Evolutionary conservation across 768 basidiomycete species (phyloP), one percentile per base, ranked within the genome.

Genomic region (Pleurotus tuoliensis): DNA sequence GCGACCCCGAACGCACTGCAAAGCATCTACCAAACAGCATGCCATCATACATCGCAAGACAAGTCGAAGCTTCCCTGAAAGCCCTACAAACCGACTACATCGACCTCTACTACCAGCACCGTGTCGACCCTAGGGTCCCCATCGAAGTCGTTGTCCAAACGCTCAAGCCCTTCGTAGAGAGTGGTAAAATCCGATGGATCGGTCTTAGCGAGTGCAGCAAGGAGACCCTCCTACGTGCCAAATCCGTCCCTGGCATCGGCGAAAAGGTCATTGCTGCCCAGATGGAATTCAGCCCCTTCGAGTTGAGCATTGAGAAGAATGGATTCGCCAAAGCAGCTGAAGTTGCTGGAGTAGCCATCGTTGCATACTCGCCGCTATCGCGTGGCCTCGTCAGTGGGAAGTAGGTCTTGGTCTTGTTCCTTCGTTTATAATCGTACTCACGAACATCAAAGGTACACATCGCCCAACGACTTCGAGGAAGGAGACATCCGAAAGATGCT

Each of bases 381-480:
- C 66, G 71, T 41, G 76, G 76, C 12, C 63, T 76, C 15, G 55
- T 76, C n/a, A 72, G 64, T 8, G 71, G 71, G 7, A 20, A 20
- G 20, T 20, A 20, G 20, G 20, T 20, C 20, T 20, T 20, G 20
- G 2, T 20, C 20, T 20, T 20, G 20, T 20, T 20, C 2, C 20
- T 20, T 20, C 20, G 20, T 20, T 20, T 20, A 20, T 20, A 20
- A 20, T 20, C 2, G 20, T 20, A 34, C 30, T 11, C 30, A 34
- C 7, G 8, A 12, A 44, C n/a, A 6, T 22, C n/a, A 44, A 16
- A 57, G 60, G 41, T 61, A 71, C 65, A 70, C 64, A 55, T 68
- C 69, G 12, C 67, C 66, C 1, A 70, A 70, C 12, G 75, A 75
- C 53, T 74, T 76, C 40, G 71, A 66, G 27, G 62, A 64, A 55